A percentile compares a stretch with the other conserved stretches of the same genome.
Evolutionary conservation across 2,329 filamentous ascomycete genomes (phyloP).

Genomic region (Monosporascus cannonballus): DNA sequence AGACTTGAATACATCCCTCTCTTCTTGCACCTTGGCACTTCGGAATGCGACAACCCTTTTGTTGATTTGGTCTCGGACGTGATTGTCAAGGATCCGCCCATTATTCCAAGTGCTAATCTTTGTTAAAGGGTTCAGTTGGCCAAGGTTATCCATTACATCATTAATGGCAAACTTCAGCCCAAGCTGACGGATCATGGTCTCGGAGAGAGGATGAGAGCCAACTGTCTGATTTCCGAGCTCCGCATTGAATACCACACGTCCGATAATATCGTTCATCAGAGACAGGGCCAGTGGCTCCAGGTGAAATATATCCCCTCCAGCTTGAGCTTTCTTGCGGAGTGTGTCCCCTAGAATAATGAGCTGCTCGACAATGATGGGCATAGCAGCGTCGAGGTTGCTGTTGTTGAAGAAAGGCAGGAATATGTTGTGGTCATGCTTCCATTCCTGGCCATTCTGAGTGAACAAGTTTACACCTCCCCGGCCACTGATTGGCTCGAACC

Average conservation of each 20-base stretch:
- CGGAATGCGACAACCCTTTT: conserved; percentile 16
- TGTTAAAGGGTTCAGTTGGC: conserved; percentile 23
- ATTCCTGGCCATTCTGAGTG: conserved; percentile 24
- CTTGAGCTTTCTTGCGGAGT: conserved; percentile 14
- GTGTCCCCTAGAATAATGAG: conserved; percentile 21
- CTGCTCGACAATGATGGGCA: conserved; percentile 22
- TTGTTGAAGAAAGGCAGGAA: conserved; percentile 28
- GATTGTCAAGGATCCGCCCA: conserved; percentile 20
- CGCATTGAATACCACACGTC: conserved; percentile 24
- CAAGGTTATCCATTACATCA: conserved; percentile 20
- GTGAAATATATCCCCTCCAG: conserved; percentile 10
- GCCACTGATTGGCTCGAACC: conserved; percentile 27
- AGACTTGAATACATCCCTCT: conserved; percentile 18
- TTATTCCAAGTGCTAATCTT: conserved; percentile 26
- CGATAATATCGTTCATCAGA: conserved; percentile 29
- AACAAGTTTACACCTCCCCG: conserved; percentile 24
- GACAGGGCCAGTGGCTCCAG: conserved; percentile 20
- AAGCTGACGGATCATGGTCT: conserved; percentile 23
- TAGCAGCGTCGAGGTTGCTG: conserved; percentile 23
- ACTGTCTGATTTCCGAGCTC: conserved; percentile 25
- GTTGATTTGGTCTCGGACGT: conserved; percentile 23
- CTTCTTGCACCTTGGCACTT: conserved; percentile 13
- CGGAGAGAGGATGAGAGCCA: conserved; percentile 22
- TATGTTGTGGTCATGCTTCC: conserved; percentile 22
- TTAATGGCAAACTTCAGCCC: conserved; percentile 19